Evolutionary conservation across 129 eudicot species (phyloP), one percentile per base, ranked within the genome.

Genomic region (Ambrosia trifida): DNA sequence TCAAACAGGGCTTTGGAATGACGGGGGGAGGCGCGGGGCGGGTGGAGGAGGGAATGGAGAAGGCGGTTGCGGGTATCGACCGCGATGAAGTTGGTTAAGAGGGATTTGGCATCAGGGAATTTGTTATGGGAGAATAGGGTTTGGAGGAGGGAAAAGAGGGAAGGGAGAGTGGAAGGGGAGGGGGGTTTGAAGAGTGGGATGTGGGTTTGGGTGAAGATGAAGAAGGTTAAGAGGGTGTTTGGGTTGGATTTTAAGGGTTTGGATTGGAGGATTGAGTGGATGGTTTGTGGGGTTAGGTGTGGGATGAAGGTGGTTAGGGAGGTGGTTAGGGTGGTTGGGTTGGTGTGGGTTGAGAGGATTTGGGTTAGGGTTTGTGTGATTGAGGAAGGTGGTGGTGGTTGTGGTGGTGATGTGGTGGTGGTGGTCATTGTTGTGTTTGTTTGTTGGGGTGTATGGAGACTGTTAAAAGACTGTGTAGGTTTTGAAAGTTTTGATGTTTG

Each of bases 31-130:
- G 78, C 72, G 0, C 79, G 80, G 2, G 73, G 20, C 4, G 89
- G 93, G 72, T 77, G 86, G 69, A 89, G 82, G 65, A 92, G 86
- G 67, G 72, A 58, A 6, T 72, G 83, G 72, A 85, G 84, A 73
- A 86, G 95, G 32, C 28, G 79, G 71, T 58, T 85, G 65, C 78
- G 80, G 40, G 82, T 70, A 16, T 92, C 96, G 28, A 79, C 64
- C 36, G 72, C 38, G 52, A 92, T 92, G 80, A 84, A 85, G 11
- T 57, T 45, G 41, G 75, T 78, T 3, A 92, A 86, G 14, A 88
- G 80, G 28, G 76, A 24, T 76, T 84, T 91, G 62, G 97, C 97
- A 47, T 86, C 91, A 60, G 80, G n/a, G 83, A 81, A 88, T 75
- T 91, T 91, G 85, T 83, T 84, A 84, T 73, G 73, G 65, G 83